Conservation (phyloP, 192 early-diverging fungal genomes). For the Linnemannia hyalina region DNA sequence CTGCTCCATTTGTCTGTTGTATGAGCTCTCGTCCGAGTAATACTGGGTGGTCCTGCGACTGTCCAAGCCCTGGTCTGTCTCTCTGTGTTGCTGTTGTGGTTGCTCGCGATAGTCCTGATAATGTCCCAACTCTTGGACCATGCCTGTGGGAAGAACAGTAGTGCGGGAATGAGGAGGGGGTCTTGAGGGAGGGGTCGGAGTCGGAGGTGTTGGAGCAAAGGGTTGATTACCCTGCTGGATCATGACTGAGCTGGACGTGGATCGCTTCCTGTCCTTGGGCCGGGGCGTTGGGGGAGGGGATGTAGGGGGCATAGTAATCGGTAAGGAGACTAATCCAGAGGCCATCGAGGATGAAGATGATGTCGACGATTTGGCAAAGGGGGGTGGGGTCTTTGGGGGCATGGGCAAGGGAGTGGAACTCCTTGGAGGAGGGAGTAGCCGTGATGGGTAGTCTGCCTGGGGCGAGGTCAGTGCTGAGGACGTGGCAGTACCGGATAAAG, state of each 20-base stretch:
- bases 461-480: conserved; percentile 7
- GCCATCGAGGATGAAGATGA: neutral
- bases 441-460: neutral
- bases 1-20: neutral
- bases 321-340: neutral
- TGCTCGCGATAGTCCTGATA: neutral
- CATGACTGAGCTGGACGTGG: neutral
- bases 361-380: neutral
- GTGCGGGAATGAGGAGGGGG: neutral
- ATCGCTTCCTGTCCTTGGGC: neutral
- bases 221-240: conserved; percentile 6
- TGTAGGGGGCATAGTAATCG: conserved; percentile 7
- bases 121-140: conserved; percentile 1
- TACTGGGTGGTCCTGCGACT: neutral
- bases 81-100: neutral
- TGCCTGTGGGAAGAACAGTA: neutral
- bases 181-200: neutral
- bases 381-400: conserved; percentile 36
- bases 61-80: neutral
- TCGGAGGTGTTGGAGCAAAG: neutral
- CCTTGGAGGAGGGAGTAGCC: conserved; percentile 20
- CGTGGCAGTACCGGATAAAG: neutral
- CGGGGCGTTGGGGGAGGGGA: conserved; percentile 15
- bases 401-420: conserved; percentile 19
- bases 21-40: conserved; percentile 1